These are phyloP conservation scores for Penicillium parvum DNA, from an alignment of 495 filamentous ascomycete species.

Conservation along the genomic window DNA sequence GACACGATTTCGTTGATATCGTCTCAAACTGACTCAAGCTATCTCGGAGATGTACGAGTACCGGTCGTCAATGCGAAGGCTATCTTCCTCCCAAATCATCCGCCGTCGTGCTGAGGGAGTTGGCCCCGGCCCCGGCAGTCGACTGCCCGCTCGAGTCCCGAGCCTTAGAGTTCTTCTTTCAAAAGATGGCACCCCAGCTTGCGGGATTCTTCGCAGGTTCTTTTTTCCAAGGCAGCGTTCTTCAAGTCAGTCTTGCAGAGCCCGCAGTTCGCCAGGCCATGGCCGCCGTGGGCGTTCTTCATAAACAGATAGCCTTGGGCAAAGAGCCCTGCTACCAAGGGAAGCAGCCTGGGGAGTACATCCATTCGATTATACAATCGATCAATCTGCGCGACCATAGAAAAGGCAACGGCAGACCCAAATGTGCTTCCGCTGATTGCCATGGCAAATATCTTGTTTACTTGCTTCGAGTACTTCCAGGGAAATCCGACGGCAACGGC, in stretches of 20 bases:
- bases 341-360: background rate
- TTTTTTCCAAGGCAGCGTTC: constrained; percentile 52
- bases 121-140: constrained; percentile 7
- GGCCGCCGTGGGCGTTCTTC: constrained; percentile 57
- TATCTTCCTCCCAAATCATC: constrained; percentile 10
- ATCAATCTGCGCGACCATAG: constrained; percentile 13
- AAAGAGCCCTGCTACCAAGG: background rate
- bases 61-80: constrained; percentile 35
- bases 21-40: too few species aligned
- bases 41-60: constrained; percentile 28
- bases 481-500: constrained; percentile 10
- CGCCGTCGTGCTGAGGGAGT: background rate
- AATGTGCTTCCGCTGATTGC: constrained; percentile 6
- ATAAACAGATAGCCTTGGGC: constrained; percentile 33
- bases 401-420: constrained; percentile 4
- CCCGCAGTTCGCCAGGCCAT: constrained; percentile 59
- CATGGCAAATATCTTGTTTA: constrained; percentile 17
- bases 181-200: constrained; percentile 43
- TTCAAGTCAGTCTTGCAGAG: constrained; percentile 55
- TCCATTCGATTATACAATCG: constrained; percentile 13
- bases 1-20: too few species aligned
- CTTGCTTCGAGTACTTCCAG: constrained; percentile 20
- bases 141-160: constrained; percentile 6
- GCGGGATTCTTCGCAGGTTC: constrained; percentile 57
- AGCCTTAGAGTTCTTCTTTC: constrained; percentile 17